These are phyloP conservation scores for Pterulicium gracile DNA, from an alignment of 1,284 basidiomycete species.

Conservation along the genomic window DNA sequence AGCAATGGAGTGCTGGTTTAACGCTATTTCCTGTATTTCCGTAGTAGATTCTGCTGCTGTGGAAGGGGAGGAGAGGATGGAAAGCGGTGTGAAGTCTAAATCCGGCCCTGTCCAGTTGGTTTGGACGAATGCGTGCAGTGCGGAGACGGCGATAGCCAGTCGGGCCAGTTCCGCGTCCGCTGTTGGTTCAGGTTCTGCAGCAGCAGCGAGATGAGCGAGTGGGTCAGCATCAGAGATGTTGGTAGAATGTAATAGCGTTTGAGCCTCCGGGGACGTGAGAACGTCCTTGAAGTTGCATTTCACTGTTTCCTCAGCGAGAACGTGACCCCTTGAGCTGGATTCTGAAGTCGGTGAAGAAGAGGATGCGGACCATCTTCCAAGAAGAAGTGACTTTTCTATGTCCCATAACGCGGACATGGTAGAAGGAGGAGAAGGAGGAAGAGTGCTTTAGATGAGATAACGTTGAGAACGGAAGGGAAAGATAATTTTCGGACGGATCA, in stretches of 20 bases:
- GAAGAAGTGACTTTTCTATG: slow-evolving; percentile 1
- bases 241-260: not conserved
- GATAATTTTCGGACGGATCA: too few species aligned
- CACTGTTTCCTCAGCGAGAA: not conserved
- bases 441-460: not conserved
- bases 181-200: slow-evolving; percentile 1
- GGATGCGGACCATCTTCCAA: not conserved
- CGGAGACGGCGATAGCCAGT: slow-evolving; percentile 66
- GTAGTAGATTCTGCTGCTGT: slow-evolving; percentile 14
- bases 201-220: slow-evolving; percentile 11
- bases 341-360: not conserved
- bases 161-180: slow-evolving; percentile 38
- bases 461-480: too few species aligned
- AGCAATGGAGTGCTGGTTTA: slow-evolving; percentile 63
- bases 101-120: slow-evolving; percentile 96
- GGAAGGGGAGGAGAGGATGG: slow-evolving; percentile 32
- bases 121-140: slow-evolving; percentile 86
- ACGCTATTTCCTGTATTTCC: slow-evolving; percentile 35
- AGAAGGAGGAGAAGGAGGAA: not conserved
- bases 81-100: slow-evolving; percentile 50
- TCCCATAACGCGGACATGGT: not conserved
- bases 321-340: too few species aligned
- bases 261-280: slow-evolving; percentile 2
- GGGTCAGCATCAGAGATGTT: slow-evolving; percentile 1
- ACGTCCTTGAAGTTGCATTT: not conserved